Evolutionary conservation across 73 alveolate genomes (phyloP), one percentile per base, ranked within the genome.

Genomic region (Tetrahymena malaccensis): DNA sequence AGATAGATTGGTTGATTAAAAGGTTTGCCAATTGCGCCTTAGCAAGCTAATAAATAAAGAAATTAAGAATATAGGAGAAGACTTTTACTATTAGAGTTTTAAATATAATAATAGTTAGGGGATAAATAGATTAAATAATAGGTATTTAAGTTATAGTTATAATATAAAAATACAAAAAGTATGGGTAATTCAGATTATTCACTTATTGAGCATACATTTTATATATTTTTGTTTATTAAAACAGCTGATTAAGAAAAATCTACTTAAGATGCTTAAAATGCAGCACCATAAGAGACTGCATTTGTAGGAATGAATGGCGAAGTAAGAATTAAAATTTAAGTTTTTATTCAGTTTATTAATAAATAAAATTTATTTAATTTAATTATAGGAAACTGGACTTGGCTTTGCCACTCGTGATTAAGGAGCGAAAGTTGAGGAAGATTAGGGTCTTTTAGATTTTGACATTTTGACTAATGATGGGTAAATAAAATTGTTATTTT

Each of bases 381-480:
- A 19, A 70, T 27, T 0, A 10, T 12, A 70, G 89, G 89, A 27
- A 70, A 95, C 97, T 31, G 97, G 97, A 56, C 94, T 95, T 16
- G 97, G 97, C 9, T 95, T 95, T 55, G 94, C 95, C 4, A 95
- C 93, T 95, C 93, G 97, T 31, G 97, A 95, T 95, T 55, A 95
- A 93, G 97, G 97, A 50, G 97, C 97, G 2, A 95, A 95, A n/a
- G 95, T 89, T 3, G 97, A 95, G 85, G 97, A 95, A 50, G 97
- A 95, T 35, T 85, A 95, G 55, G 97, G 97, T 27, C 94, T 95
- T 34, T 85, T 95, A 85, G 97, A 95, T n/a, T 95, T 95, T 43
- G 93, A 50, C 37, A 95, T 95, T 33, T 50, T 95, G 37, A 95
- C 95, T n/a, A 95, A 95, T 95, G 94, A 95, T 85, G 95, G 95